phyloP scores from a whole-genome alignment of 305 asterid species.

The Solanum hybrid region DNA sequence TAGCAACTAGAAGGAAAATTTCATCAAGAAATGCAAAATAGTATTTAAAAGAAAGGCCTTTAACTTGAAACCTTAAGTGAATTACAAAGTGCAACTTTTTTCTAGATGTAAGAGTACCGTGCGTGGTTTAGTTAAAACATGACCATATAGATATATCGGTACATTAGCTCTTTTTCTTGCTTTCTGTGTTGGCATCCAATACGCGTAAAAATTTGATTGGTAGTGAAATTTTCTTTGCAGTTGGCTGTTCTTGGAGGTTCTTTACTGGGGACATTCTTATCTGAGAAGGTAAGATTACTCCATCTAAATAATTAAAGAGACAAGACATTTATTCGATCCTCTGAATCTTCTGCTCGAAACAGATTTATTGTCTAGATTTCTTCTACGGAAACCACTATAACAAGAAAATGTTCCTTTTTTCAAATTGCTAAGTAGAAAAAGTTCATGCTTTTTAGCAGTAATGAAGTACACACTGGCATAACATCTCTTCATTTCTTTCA shows the following conservation, averaged over 20 bases:
- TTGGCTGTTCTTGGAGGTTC: conserved; percentile 97
- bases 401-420: neutral
- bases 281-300: conserved; percentile 65
- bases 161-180: neutral
- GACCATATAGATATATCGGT: neutral
- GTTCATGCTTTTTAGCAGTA: neutral
- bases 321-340: neutral
- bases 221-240: conserved; percentile 28
- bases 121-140: too few species aligned
- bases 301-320: neutral
- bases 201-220: neutral
- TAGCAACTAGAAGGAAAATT: neutral
- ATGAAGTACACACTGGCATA: neutral
- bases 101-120: neutral
- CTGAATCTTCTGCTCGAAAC: neutral
- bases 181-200: neutral
- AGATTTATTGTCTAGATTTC: neutral
- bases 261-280: conserved; percentile 75
- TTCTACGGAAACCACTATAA: neutral
- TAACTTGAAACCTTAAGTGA: neutral
- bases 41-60: neutral
- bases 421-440: neutral
- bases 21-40: neutral
- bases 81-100: neutral
- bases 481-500: neutral